phyloP scores from a whole-genome alignment of 1,139 yeast genomes.

The Yarrowia galli region DNA sequence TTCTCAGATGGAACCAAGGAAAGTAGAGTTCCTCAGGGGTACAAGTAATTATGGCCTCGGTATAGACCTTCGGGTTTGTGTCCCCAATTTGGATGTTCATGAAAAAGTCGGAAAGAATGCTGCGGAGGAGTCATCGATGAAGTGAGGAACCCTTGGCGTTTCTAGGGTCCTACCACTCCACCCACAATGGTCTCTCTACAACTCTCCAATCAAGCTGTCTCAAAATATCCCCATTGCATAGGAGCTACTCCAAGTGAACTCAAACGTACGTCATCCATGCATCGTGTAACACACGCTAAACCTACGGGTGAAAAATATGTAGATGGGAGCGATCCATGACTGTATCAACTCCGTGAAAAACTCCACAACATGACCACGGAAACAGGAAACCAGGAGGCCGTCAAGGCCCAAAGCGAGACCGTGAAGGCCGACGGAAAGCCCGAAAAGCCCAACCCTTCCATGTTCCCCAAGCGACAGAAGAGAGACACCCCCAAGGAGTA shows the following conservation, averaged over 20 bases:
- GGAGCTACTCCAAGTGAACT: neutral
- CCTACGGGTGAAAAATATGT: slow-evolving; percentile 24
- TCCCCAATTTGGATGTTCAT: too few relatives aligned
- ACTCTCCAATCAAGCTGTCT: too few relatives aligned
- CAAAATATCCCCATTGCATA: neutral
- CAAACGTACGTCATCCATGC: slow-evolving; percentile 13
- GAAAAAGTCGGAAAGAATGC: too few relatives aligned
- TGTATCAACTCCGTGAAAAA: neutral
- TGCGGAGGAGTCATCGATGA: too few relatives aligned
- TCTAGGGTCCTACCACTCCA: too few relatives aligned
- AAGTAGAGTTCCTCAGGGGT: neutral
- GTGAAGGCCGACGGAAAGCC: neutral
- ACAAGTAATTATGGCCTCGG: too few relatives aligned
- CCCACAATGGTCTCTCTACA: too few relatives aligned
- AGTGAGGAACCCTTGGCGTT: too few relatives aligned
- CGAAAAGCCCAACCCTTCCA: slow-evolving; percentile 27
- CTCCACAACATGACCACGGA: slow-evolving; percentile 16
- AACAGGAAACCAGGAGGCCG: slow-evolving; percentile 1
- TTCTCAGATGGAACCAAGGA: neutral
- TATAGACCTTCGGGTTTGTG: neutral
- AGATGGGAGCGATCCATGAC: neutral
- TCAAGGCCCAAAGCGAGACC: neutral
- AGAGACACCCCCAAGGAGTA: slow-evolving; percentile 34
- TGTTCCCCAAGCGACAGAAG: slow-evolving; percentile 26
- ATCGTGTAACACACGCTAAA: neutral